A percentile compares a stretch with the other conserved stretches of the same genome.
Conservation (phyloP, 306 rosid genomes). For the Rubus idaeus region DNA sequence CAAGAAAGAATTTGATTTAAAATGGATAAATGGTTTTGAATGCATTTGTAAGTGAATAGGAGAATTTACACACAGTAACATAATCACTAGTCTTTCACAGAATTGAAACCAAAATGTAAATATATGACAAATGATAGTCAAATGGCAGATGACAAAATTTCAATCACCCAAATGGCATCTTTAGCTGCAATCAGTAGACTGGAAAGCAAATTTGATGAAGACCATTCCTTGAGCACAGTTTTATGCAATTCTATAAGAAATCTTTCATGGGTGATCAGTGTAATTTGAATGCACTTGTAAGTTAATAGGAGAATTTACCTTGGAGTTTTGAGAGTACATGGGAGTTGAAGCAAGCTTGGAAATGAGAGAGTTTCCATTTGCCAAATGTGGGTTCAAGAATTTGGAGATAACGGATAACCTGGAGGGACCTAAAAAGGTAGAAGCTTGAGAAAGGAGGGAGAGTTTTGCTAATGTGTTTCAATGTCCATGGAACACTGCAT, state of each 20-base stretch:
- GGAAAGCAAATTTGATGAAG: too few relatives aligned
- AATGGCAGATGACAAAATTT: too few relatives aligned
- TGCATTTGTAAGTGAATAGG: neutral
- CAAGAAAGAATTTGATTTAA: neutral
- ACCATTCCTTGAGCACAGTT: too few relatives aligned
- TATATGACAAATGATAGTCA: too few relatives aligned
- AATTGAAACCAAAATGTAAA: neutral
- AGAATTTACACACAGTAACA: neutral
- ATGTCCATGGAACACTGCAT: neutral
- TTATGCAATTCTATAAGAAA: too few relatives aligned
- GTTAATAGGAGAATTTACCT: neutral
- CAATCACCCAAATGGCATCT: too few relatives aligned
- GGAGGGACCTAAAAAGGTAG: neutral
- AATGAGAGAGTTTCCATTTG: conserved; percentile 31
- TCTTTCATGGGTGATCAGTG: too few relatives aligned
- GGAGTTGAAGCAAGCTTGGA: conserved; percentile 21
- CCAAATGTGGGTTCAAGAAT: neutral
- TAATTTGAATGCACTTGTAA: neutral
- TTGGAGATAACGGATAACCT: conserved; percentile 7
- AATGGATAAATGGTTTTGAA: neutral
- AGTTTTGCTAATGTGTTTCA: neutral
- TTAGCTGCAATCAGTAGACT: too few relatives aligned
- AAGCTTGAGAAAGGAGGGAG: neutral
- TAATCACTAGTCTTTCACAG: too few relatives aligned
- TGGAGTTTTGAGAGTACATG: conserved; percentile 2